Conservation (phyloP, 106 monocot species). For the Alisma plantagoaquatica region DNA sequence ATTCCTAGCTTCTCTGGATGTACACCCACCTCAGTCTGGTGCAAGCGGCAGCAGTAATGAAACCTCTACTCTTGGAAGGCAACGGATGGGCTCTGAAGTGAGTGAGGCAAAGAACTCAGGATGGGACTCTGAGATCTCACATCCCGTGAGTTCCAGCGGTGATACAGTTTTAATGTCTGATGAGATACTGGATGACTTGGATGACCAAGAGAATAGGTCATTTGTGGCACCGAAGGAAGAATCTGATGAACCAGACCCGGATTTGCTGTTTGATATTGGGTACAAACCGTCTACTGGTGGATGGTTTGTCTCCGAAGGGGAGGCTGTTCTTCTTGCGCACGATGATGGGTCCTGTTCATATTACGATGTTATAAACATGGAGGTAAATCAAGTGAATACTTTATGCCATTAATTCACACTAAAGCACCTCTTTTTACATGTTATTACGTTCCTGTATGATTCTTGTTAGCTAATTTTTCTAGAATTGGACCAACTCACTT, state of each 20-base stretch:
- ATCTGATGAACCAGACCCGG: conserved; percentile 26
- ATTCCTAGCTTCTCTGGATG: conserved; percentile 62
- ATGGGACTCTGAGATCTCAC: conserved; percentile 13
- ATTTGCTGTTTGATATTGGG: conserved; percentile 55
- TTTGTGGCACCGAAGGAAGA: conserved; percentile 24
- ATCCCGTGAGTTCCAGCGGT: conserved; percentile 4
- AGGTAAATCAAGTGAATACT: too few species aligned
- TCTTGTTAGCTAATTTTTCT: too few species aligned
- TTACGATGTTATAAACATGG: conserved; percentile 72
- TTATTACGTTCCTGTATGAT: too few species aligned
- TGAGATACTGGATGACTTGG: conserved; percentile 70
- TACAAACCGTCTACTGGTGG: conserved; percentile 70
- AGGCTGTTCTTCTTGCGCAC: conserved; percentile 91
- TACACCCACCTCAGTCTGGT: conserved; percentile 7
- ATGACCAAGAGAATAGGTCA: conserved; percentile 52
- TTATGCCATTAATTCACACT: too few species aligned
- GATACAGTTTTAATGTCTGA: conserved; percentile 28
- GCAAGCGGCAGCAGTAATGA: too few species aligned
- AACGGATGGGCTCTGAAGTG: conserved; percentile 16
- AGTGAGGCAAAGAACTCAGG: conserved; percentile 3
- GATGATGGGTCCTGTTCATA: conserved; percentile 83
- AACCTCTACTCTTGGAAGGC: too few species aligned
- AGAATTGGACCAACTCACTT: too few species aligned
- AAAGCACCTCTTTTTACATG: too few species aligned
- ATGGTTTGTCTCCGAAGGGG: conserved; percentile 97